These are phyloP conservation scores for Neonectria sp. DNA, from an alignment of 2,329 filamentous ascomycete species.

Conservation along the genomic window DNA sequence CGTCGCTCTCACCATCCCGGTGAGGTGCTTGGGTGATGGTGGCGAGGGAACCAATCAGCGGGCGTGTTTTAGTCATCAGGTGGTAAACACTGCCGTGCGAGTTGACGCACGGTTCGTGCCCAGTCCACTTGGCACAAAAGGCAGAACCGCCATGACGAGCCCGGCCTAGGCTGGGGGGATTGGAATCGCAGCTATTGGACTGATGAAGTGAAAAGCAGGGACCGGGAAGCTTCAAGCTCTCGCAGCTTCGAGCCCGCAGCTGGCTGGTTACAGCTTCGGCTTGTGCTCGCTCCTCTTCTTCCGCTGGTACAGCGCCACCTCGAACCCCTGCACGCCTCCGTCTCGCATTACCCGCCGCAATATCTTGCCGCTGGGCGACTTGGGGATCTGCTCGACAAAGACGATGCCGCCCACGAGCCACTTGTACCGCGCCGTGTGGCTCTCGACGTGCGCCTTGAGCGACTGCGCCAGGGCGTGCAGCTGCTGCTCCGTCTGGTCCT, in stretches of 20 bases:
- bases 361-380: constrained; percentile 73
- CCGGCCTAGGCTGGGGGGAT: neutral
- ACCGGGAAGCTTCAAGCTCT: too few relatives aligned
- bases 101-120: neutral
- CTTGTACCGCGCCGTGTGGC: constrained; percentile 75
- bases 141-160: neutral
- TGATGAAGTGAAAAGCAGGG: neutral
- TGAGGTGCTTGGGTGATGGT: neutral
- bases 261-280: constrained; percentile 22
- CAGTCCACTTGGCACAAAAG: constrained; percentile 3
- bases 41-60: constrained; percentile 51
- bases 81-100: constrained; percentile 36
- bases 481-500: constrained; percentile 49
- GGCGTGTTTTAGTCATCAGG: constrained; percentile 52
- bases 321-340: constrained; percentile 54
- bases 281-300: constrained; percentile 36
- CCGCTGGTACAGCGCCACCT: constrained; percentile 44
- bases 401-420: constrained; percentile 79
- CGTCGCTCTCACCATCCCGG: neutral
- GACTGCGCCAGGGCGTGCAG: constrained; percentile 64
- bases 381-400: constrained; percentile 79
- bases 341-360: constrained; percentile 61
- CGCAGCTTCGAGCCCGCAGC: too few relatives aligned
- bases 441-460: constrained; percentile 71
- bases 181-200: neutral